Percentiles rank a stretch among this genome's conserved stretches.
Conservation (phyloP, 257 asterid genomes). For the Datura wrightii region DNA sequence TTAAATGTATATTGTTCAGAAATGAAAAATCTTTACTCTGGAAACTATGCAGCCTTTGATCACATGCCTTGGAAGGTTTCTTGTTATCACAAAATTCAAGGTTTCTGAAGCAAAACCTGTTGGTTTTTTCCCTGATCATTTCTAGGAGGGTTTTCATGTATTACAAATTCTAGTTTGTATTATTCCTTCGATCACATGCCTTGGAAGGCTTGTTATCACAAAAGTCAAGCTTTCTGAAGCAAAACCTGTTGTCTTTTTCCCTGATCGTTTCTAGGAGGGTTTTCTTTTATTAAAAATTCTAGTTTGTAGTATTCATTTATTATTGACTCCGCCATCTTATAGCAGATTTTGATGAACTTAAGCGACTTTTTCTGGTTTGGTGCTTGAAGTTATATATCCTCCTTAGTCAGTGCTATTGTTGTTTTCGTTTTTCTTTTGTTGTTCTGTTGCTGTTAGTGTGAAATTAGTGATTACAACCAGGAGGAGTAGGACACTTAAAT, state of each 20-base stretch:
- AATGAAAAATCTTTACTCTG: constrained; percentile 2
- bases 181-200: neutral
- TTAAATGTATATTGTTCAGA: constrained; percentile 25
- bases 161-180: constrained; percentile 9
- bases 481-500: neutral
- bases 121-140: neutral
- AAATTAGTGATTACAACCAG: neutral
- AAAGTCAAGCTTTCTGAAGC: neutral
- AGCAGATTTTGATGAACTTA: constrained; percentile 1
- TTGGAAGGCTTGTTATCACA: neutral
- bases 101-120: constrained; percentile 17
- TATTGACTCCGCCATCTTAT: neutral
- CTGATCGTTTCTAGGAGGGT: constrained; percentile 20
- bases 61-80: neutral
- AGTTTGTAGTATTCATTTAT: constrained; percentile 3
- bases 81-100: neutral
- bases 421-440: neutral
- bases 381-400: neutral
- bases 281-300: constrained; percentile 14
- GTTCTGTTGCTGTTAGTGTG: neutral
- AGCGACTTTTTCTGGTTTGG: neutral
- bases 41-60: neutral
- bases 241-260: neutral
- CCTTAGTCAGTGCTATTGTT: neutral
- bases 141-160: constrained; percentile 29